These are phyloP conservation scores for Ceratocystis colombiana DNA, from an alignment of 2,329 filamentous ascomycete genomes.

Conservation along the genomic window DNA sequence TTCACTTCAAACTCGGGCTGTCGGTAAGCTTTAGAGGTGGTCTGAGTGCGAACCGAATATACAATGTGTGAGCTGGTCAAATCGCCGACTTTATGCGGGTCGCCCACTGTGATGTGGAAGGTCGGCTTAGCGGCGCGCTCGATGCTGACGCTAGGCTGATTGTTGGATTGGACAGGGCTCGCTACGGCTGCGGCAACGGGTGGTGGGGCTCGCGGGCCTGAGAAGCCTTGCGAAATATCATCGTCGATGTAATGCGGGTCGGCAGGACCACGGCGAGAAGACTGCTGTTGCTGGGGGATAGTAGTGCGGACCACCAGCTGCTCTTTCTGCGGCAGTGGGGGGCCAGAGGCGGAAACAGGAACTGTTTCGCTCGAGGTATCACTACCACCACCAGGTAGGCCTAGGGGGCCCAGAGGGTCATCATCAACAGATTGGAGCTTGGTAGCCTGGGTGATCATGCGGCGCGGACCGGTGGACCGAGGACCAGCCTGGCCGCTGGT, in stretches of 20 bases:
- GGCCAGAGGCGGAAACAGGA: constrained; percentile 39
- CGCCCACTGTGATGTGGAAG: constrained; percentile 84
- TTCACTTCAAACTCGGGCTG: constrained; percentile 89
- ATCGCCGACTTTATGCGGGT: constrained; percentile 96
- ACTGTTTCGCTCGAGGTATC: constrained; percentile 30
- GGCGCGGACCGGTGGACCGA: constrained; percentile 39
- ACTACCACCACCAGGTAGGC: constrained; percentile 48
- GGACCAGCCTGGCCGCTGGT: constrained; percentile 27
- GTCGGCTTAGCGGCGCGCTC: constrained; percentile 88
- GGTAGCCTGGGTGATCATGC: constrained; percentile 63
- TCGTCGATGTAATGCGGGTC: constrained; percentile 58
- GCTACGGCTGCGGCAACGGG: constrained; percentile 50
- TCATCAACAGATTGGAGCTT: constrained; percentile 69
- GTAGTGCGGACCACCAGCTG: constrained; percentile 51
- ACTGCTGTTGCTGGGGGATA: constrained; percentile 36
- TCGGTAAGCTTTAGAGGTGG: constrained; percentile 89
- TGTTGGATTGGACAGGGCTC: constrained; percentile 43
- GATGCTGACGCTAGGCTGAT: constrained; percentile 71
- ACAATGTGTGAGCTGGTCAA: constrained; percentile 95
- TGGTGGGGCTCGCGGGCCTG: constrained; percentile 54
- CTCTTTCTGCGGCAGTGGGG: constrained; percentile 63
- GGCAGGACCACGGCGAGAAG: constrained; percentile 37
- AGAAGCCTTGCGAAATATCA: constrained; percentile 28
- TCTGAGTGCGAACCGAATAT: constrained; percentile 89
- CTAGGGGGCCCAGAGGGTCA: constrained; percentile 61